Evolutionary conservation across 2,329 filamentous ascomycete genomes (phyloP).

Genomic region (Hymenoscyphus scutula): DNA sequence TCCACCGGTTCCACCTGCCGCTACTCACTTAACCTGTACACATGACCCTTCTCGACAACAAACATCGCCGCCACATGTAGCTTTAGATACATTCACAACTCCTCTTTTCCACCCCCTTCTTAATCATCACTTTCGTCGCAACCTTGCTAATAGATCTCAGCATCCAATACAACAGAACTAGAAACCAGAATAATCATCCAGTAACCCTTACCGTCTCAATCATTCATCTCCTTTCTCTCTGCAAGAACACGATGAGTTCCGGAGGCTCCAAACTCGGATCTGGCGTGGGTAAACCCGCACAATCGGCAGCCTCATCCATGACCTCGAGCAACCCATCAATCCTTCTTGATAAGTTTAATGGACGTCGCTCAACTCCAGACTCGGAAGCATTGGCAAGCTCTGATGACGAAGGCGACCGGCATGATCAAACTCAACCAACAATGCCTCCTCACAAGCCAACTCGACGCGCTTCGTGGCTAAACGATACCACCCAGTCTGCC

Average conservation of each 20-base stretch:
- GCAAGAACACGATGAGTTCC: slow-evolving; percentile 26
- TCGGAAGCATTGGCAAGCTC: slow-evolving; percentile 92
- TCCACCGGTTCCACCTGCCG: background rate
- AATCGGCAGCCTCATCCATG: slow-evolving; percentile 46
- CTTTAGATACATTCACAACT: background rate
- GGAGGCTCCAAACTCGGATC: slow-evolving; percentile 23
- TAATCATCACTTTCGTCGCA: background rate
- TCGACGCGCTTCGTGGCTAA: slow-evolving; percentile 80
- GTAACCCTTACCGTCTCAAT: background rate
- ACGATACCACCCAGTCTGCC: slow-evolving; percentile 68
- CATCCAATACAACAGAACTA: slow-evolving; percentile 1
- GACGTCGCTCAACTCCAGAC: slow-evolving; percentile 84
- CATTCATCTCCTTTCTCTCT: background rate
- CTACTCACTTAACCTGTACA: background rate
- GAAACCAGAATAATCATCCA: background rate
- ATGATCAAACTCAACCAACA: slow-evolving; percentile 49
- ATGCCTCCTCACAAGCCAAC: slow-evolving; percentile 58
- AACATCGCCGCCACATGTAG: background rate
- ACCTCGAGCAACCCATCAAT: slow-evolving; percentile 61
- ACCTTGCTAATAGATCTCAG: background rate
- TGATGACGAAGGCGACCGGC: slow-evolving; percentile 79
- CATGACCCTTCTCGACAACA: background rate
- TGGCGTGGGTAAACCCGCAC: slow-evolving; percentile 43
- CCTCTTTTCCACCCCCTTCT: too few species aligned
- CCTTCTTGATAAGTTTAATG: slow-evolving; percentile 72